Percentiles rank a stretch among this genome's conserved stretches.
Conservation (phyloP, 371 early-diverging fungal genomes). For the Thermomucor indicae-seudaticae region DNA sequence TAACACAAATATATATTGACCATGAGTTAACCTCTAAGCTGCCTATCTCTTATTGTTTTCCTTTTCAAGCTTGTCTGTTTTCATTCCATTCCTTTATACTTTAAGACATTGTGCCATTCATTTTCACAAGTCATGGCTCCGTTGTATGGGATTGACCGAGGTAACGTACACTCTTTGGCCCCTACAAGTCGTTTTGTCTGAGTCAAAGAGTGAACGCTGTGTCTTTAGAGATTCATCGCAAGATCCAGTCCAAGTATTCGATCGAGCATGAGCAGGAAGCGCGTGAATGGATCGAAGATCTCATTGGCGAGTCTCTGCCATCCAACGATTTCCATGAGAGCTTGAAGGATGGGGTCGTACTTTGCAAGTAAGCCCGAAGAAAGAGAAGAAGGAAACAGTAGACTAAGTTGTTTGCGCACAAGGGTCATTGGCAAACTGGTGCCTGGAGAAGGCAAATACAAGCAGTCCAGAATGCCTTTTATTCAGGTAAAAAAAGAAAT, state of each 20-base stretch:
- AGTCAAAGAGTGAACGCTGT: not conserved
- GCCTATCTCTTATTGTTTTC: too few species aligned
- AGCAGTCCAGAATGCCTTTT: slow-evolving; percentile 74
- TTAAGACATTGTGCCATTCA: too few species aligned
- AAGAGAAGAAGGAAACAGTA: not conserved
- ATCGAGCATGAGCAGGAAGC: slow-evolving; percentile 56
- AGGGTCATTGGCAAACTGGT: slow-evolving; percentile 60
- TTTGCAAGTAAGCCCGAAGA: slow-evolving; percentile 64
- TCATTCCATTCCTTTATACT: too few species aligned
- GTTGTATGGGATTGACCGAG: slow-evolving; percentile 17
- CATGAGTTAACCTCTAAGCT: too few species aligned
- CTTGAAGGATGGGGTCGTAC: slow-evolving; percentile 78
- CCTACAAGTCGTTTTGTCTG: not conserved
- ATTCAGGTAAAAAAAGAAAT: slow-evolving; percentile 53
- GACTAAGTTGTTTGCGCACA: too few species aligned
- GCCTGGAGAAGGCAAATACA: slow-evolving; percentile 57
- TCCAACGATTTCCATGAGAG: slow-evolving; percentile 58
- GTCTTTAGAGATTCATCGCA: slow-evolving; percentile 48
- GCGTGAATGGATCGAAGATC: slow-evolving; percentile 60
- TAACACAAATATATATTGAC: too few species aligned
- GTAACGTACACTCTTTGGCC: not conserved
- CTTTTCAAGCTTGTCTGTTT: too few species aligned
- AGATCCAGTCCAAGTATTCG: slow-evolving; percentile 56
- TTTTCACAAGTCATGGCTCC: too few species aligned
- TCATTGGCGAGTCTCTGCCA: slow-evolving; percentile 51